phyloP scores from a whole-genome alignment of 2,329 filamentous ascomycete species.

The Sporothrix curviconia region DNA sequence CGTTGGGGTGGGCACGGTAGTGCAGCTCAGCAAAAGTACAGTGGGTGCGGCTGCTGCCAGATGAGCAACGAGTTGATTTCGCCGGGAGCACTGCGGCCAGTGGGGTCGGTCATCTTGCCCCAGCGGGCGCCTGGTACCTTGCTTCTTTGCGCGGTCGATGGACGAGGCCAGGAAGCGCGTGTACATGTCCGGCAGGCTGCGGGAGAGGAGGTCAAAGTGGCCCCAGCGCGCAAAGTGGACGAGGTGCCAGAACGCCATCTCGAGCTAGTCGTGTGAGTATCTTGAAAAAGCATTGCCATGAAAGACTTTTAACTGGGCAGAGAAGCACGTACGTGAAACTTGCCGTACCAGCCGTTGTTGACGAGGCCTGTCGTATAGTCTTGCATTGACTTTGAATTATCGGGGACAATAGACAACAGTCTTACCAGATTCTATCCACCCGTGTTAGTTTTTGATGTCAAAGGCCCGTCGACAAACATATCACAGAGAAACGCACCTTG shows the following conservation, averaged over 20 bases:
- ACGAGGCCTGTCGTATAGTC: conserved; percentile 36
- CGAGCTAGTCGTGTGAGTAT: conserved; percentile 28
- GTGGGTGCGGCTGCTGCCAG: conserved; percentile 57
- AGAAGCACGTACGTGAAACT: conserved; percentile 38
- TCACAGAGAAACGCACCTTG: conserved; percentile 32
- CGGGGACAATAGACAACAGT: too few relatives aligned
- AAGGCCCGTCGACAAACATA: background rate
- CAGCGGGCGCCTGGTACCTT: conserved; percentile 40
- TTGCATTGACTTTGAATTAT: background rate
- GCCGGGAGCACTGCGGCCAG: conserved; percentile 48
- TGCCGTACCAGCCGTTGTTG: conserved; percentile 52
- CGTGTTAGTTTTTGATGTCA: conserved; percentile 15
- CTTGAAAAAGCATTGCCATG: too few relatives aligned
- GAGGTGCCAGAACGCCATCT: conserved; percentile 50
- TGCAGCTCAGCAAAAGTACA: conserved; percentile 55
- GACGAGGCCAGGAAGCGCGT: conserved; percentile 37
- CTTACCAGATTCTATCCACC: conserved; percentile 6
- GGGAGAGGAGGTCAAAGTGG: conserved; percentile 38
- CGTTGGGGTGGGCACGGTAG: conserved; percentile 39
- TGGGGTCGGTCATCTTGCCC: conserved; percentile 53
- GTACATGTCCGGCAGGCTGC: conserved; percentile 41
- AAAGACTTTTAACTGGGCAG: background rate
- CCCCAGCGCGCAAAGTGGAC: conserved; percentile 46
- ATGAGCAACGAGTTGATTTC: conserved; percentile 55
- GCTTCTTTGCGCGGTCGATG: conserved; percentile 29